Percentiles rank a stretch among this genome's conserved stretches.
phyloP scores from a whole-genome alignment of 2,329 filamentous ascomycete genomes.

The Coniella vitis region DNA sequence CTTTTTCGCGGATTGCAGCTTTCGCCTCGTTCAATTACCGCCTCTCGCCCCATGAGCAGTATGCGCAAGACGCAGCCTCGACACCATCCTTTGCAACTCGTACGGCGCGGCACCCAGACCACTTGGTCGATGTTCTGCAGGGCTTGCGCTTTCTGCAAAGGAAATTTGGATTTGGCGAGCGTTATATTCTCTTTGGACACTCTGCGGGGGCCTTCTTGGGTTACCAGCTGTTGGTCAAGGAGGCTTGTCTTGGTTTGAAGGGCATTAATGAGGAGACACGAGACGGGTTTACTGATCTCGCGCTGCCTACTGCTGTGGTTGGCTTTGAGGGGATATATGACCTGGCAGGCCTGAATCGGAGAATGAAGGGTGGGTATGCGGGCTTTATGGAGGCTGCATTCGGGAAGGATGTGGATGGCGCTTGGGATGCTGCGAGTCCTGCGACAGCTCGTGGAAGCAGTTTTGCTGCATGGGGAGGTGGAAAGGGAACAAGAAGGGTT shows the following conservation, averaged over 20 bases:
- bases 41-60: slow-evolving; percentile 46
- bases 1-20: slow-evolving; percentile 40
- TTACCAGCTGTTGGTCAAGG: slow-evolving; percentile 50
- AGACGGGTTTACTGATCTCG: slow-evolving; percentile 21
- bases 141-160: slow-evolving; percentile 44
- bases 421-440: slow-evolving; percentile 53
- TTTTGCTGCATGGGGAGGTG: slow-evolving; percentile 34
- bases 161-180: slow-evolving; percentile 17
- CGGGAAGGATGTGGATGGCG: slow-evolving; percentile 36
- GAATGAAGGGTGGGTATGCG: slow-evolving; percentile 42
- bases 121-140: slow-evolving; percentile 49
- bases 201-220: slow-evolving; percentile 58
- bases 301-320: slow-evolving; percentile 46
- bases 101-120: slow-evolving; percentile 50
- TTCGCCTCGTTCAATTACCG: slow-evolving; percentile 61
- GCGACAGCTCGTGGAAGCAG: slow-evolving; percentile 32
- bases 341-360: slow-evolving; percentile 44
- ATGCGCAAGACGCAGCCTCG: slow-evolving; percentile 35
- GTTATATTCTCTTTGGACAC: slow-evolving; percentile 55
- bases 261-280: slow-evolving; percentile 20
- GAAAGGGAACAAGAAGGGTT: slow-evolving; percentile 19
- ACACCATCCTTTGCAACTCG: slow-evolving; percentile 26
- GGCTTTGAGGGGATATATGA: slow-evolving; percentile 63
- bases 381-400: slow-evolving; percentile 56
- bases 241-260: slow-evolving; percentile 22